phyloP scores from a whole-genome alignment of 306 rosid species.

The Gleditsia sinensis region DNA sequence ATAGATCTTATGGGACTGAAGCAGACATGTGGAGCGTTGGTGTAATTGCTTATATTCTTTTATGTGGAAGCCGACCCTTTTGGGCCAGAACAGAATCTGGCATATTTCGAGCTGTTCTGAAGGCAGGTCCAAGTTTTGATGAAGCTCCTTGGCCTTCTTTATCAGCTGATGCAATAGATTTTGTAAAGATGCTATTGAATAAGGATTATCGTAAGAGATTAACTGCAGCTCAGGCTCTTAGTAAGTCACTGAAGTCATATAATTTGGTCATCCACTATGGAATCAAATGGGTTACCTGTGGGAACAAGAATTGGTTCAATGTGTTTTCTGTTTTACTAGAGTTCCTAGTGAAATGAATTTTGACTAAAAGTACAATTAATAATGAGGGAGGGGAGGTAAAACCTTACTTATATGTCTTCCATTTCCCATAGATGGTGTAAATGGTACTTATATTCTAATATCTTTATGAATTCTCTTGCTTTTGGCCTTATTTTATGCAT shows the following conservation, averaged over 20 bases:
- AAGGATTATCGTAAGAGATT: slow-evolving; percentile 59
- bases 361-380: neutral
- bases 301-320: neutral
- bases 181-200: slow-evolving; percentile 56
- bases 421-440: slow-evolving; percentile 19
- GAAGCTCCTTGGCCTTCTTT: slow-evolving; percentile 72
- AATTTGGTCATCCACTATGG: neutral
- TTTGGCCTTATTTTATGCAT: slow-evolving; percentile 24
- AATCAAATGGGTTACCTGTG: neutral
- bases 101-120: slow-evolving; percentile 61
- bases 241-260: slow-evolving; percentile 36
- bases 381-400: slow-evolving; percentile 1
- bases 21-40: slow-evolving; percentile 80
- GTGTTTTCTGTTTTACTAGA: neutral
- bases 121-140: slow-evolving; percentile 64
- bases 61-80: slow-evolving; percentile 75
- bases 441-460: neutral
- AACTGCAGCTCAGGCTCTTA: slow-evolving; percentile 64
- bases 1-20: slow-evolving; percentile 68
- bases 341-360: neutral
- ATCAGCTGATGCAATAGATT: slow-evolving; percentile 59
- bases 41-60: slow-evolving; percentile 71
- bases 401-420: slow-evolving; percentile 12
- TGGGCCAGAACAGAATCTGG: slow-evolving; percentile 75
- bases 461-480: slow-evolving; percentile 17